phyloP scores from a whole-genome alignment of 169 alveolate genomes.

The Plasmodium vivax region DNA sequence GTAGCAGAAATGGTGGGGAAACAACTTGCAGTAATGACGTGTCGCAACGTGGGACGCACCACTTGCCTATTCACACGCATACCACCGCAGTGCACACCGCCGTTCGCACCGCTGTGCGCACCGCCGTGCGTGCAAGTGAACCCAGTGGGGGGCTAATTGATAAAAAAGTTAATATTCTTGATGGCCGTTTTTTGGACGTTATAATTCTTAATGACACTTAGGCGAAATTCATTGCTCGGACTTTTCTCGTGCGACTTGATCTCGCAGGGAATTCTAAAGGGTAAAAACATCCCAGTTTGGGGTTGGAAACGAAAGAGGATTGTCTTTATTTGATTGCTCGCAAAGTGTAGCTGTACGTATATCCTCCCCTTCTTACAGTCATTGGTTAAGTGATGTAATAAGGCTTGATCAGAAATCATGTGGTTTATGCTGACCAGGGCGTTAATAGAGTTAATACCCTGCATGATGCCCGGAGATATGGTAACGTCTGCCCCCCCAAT shows the following conservation, averaged over 20 bases:
- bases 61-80: neutral
- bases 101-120: neutral
- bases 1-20: neutral
- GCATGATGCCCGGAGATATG: slow-evolving; percentile 69
- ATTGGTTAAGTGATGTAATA: neutral
- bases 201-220: slow-evolving; percentile 35
- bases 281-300: slow-evolving; percentile 45
- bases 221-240: slow-evolving; percentile 32
- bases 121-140: neutral
- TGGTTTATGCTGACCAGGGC: slow-evolving; percentile 42
- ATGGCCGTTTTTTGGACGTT: slow-evolving; percentile 50
- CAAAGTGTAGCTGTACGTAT: slow-evolving; percentile 40
- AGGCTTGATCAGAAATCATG: neutral
- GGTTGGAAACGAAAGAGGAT: slow-evolving; percentile 56
- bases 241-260: neutral
- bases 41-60: neutral
- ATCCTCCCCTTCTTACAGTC: slow-evolving; percentile 61
- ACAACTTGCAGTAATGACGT: neutral
- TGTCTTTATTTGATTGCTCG: slow-evolving; percentile 23
- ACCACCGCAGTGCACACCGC: neutral
- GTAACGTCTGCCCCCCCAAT: slow-evolving; percentile 68
- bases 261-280: slow-evolving; percentile 55
- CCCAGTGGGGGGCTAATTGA: slow-evolving; percentile 9
- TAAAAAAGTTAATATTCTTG: slow-evolving; percentile 53
- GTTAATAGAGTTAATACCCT: slow-evolving; percentile 49